Conservation (phyloP, 345 rosid species). For the Fremontodendron californicum region DNA sequence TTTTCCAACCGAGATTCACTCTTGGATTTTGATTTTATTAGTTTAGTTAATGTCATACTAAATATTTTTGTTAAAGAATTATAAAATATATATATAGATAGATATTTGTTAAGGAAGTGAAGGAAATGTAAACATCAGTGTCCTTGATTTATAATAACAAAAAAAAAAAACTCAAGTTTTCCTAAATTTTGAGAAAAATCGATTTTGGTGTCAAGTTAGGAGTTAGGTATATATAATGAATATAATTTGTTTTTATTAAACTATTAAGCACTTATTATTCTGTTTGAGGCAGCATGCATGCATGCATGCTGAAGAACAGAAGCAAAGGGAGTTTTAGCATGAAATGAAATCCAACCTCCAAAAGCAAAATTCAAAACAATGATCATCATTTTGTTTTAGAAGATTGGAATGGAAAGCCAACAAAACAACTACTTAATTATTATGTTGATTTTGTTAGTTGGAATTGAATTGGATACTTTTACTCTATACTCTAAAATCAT, state of each 20-base stretch:
- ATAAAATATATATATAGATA: too few species aligned
- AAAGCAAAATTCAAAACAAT: conserved; percentile 34
- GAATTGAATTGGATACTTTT: conserved; percentile 42
- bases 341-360: conserved; percentile 34
- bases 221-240: too few species aligned
- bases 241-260: too few species aligned
- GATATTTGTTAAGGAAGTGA: too few species aligned
- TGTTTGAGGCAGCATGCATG: neutral
- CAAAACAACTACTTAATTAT: neutral
- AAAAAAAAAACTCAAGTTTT: too few species aligned
- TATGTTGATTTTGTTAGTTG: conserved; percentile 25
- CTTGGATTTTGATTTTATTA: neutral
- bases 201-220: too few species aligned
- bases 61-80: neutral
- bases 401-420: conserved; percentile 27
- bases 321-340: neutral
- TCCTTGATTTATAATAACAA: too few species aligned
- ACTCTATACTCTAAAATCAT: conserved; percentile 29
- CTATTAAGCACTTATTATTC: neutral
- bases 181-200: too few species aligned
- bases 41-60: neutral
- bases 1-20: neutral
- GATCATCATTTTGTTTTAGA: conserved; percentile 44
- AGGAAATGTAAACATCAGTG: too few species aligned
- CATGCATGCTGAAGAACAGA: conserved; percentile 28